These are phyloP conservation scores for Exophiala calicioides DNA, from an alignment of 2,329 filamentous ascomycete genomes.

Conservation along the genomic window DNA sequence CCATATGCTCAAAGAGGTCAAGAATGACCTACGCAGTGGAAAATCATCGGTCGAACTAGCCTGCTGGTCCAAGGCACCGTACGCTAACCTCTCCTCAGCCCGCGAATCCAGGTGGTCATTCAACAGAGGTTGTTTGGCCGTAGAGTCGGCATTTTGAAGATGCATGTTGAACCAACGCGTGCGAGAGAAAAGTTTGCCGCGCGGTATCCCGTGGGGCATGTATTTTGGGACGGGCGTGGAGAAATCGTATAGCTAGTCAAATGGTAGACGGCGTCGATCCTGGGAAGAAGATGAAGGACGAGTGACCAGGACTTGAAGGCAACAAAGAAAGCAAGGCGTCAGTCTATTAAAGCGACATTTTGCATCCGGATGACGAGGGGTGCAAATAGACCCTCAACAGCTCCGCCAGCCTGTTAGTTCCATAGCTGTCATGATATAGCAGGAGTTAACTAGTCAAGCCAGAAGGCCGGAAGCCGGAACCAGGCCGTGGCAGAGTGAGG, in stretches of 20 bases:
- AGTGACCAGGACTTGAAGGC: too few relatives aligned
- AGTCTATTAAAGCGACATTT: too few relatives aligned
- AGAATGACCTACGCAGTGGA: constrained; percentile 8
- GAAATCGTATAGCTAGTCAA: background rate
- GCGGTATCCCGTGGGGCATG: background rate
- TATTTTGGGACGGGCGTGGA: background rate
- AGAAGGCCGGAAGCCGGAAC: too few relatives aligned
- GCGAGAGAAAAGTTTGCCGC: background rate
- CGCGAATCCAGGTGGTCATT: constrained; percentile 1
- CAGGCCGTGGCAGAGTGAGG: too few relatives aligned
- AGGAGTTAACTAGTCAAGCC: too few relatives aligned
- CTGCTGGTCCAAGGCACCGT: background rate
- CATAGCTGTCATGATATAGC: too few relatives aligned
- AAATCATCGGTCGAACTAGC: constrained; percentile 3
- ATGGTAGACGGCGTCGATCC: background rate
- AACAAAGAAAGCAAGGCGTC: too few relatives aligned
- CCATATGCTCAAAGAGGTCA: background rate
- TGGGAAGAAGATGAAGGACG: too few relatives aligned
- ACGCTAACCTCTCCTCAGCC: background rate
- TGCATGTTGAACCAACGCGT: constrained; percentile 12
- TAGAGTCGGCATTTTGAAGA: constrained; percentile 1
- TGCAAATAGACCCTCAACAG: too few relatives aligned
- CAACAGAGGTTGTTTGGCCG: constrained; percentile 9
- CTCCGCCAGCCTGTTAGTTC: too few relatives aligned
- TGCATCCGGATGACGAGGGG: too few relatives aligned